Conservation (phyloP, 2,329 filamentous ascomycete genomes). For the Fusarium citri region DNA sequence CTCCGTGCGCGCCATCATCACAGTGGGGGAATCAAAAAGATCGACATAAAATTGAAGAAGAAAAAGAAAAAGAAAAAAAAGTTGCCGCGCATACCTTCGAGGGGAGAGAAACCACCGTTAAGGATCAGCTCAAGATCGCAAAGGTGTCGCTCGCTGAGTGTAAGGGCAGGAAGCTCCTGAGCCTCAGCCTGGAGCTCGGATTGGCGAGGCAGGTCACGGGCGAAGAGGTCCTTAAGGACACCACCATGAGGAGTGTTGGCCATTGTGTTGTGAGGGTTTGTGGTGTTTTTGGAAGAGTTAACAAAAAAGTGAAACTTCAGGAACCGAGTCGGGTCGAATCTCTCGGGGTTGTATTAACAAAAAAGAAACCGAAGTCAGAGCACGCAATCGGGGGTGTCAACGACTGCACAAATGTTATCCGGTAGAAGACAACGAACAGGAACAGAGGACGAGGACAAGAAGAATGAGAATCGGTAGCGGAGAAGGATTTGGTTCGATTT, state of each 20-base stretch:
- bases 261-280: conserved; percentile 58
- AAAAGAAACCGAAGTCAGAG: conserved; percentile 36
- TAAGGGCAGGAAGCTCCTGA: conserved; percentile 84
- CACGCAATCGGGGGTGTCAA: conserved; percentile 51
- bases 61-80: not conserved
- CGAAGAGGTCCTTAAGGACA: conserved; percentile 96
- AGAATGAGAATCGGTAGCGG: conserved; percentile 13
- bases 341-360: conserved; percentile 18
- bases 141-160: conserved; percentile 91
- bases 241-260: conserved; percentile 85
- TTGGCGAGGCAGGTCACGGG: conserved; percentile 87
- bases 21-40: conserved; percentile 13
- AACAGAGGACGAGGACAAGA: conserved; percentile 23
- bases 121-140: conserved; percentile 98
- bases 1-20: conserved; percentile 33
- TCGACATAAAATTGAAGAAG: not conserved
- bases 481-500: conserved; percentile 33
- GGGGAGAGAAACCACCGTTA: conserved; percentile 96
- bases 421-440: conserved; percentile 17
- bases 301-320: conserved; percentile 12
- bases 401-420: conserved; percentile 36
- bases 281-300: conserved; percentile 5
- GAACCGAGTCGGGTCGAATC: conserved; percentile 23
- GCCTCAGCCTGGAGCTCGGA: conserved; percentile 84
- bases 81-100: conserved; percentile 78